Conservation (phyloP, 225 moss, liverwort and hornwort genomes). For the Asterella californica region DNA sequence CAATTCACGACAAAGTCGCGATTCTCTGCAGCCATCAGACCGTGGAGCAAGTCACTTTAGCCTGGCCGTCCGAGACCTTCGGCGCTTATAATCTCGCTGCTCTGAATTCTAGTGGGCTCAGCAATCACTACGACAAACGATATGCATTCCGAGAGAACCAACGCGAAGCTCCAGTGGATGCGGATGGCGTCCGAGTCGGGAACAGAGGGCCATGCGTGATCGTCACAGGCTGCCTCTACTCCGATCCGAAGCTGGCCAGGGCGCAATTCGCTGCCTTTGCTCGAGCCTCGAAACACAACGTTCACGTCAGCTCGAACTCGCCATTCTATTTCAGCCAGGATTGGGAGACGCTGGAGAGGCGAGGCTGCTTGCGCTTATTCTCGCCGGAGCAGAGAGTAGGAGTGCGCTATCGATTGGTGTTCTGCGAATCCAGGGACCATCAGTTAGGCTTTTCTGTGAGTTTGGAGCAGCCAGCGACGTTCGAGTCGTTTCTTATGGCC, state of each 20-base stretch:
- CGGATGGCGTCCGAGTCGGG: slow-evolving; percentile 48
- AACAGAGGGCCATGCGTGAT: slow-evolving; percentile 42
- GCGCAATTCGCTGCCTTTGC: slow-evolving; percentile 33
- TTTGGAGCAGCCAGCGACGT: slow-evolving; percentile 37
- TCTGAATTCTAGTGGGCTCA: not conserved
- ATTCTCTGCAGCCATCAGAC: slow-evolving; percentile 64
- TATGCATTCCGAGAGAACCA: not conserved
- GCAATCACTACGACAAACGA: not conserved
- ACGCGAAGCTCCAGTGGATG: slow-evolving; percentile 29
- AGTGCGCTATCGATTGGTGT: slow-evolving; percentile 60
- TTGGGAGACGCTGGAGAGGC: slow-evolving; percentile 19
- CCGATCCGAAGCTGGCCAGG: slow-evolving; percentile 44
- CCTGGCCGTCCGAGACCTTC: slow-evolving; percentile 32
- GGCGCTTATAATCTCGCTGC: not conserved
- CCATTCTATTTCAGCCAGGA: slow-evolving; percentile 18
- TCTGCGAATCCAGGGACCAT: slow-evolving; percentile 56
- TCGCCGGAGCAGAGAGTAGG: slow-evolving; percentile 27
- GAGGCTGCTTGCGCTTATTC: slow-evolving; percentile 7
- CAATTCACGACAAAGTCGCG: slow-evolving; percentile 56
- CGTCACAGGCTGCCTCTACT: slow-evolving; percentile 65
- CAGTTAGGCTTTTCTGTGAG: slow-evolving; percentile 69
- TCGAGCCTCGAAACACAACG: not conserved
- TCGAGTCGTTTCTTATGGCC: slow-evolving; percentile 10
- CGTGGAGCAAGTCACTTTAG: slow-evolving; percentile 45
- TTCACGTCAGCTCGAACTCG: not conserved